These are phyloP conservation scores for Tulasnella sp. DNA, from an alignment of 768 basidiomycete genomes.

Conservation along the genomic window DNA sequence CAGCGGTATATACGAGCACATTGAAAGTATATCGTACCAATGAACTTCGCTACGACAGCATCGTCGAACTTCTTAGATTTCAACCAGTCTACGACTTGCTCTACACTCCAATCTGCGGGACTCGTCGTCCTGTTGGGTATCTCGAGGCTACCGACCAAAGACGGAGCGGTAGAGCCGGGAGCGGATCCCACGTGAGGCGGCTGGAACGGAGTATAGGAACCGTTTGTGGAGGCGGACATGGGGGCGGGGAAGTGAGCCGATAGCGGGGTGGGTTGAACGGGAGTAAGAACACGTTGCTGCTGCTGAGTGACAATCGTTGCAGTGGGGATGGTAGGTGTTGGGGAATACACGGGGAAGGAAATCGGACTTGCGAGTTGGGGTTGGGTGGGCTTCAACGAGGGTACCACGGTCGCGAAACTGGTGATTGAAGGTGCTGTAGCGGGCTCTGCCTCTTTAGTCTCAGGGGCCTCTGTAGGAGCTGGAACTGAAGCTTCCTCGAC, in stretches of 20 bases:
- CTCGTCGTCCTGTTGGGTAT: constrained; percentile 22
- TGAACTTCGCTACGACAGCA: constrained; percentile 73
- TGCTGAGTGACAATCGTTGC: background rate
- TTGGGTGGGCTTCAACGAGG: background rate
- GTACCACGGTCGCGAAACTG: background rate
- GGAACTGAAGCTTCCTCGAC: background rate
- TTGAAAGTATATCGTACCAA: constrained; percentile 46
- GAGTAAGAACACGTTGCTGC: background rate
- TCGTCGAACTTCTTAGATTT: constrained; percentile 74
- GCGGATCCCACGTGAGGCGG: background rate
- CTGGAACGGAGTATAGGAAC: background rate
- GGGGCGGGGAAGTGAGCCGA: constrained; percentile 7
- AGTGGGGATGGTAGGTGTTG: background rate
- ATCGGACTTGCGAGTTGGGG: background rate
- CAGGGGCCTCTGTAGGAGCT: no score
- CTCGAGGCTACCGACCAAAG: background rate
- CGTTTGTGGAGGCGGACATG: constrained; percentile 8
- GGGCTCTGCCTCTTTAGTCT: background rate
- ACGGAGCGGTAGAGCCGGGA: background rate
- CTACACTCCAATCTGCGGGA: constrained; percentile 72
- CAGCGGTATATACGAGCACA: background rate
- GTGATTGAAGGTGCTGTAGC: background rate
- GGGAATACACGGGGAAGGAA: background rate
- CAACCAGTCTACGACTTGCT: constrained; percentile 85
- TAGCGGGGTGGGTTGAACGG: background rate